These are phyloP conservation scores for Backusella australiensis DNA, from an alignment of 192 early-diverging fungal genomes.

Conservation along the genomic window DNA sequence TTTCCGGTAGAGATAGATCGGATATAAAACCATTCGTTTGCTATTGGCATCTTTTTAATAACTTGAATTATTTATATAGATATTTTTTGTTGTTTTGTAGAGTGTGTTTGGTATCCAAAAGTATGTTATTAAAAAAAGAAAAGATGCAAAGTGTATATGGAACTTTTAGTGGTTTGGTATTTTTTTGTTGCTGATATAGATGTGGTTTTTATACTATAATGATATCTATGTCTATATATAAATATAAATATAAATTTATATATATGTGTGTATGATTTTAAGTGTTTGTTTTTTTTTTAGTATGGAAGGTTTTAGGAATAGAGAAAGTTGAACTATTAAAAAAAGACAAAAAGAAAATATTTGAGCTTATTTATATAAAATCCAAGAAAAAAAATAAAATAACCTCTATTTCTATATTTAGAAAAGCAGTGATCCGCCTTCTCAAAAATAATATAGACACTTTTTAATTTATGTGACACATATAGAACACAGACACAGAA, in stretches of 20 bases:
- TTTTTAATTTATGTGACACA: neutral
- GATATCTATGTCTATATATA: neutral
- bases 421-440: neutral
- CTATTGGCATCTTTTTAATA: neutral
- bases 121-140: neutral
- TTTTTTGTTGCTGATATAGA: neutral
- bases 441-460: neutral
- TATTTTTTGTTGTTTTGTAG: neutral
- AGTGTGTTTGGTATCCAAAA: neutral
- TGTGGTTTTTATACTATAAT: neutral
- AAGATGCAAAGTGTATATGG: neutral
- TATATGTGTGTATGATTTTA: neutral
- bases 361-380: neutral
- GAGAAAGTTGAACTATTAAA: neutral
- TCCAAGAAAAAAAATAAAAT: neutral
- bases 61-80: neutral
- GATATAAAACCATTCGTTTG: constrained; percentile 35
- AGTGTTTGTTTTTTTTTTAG: neutral
- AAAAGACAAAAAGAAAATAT: neutral
- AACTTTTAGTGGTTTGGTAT: neutral
- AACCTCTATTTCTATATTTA: neutral
- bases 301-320: neutral
- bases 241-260: neutral
- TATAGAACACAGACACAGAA: neutral
- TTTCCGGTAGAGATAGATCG: constrained; percentile 26